Conservation (phyloP, 2,329 filamentous ascomycete genomes). For the Didymella lethalis region DNA sequence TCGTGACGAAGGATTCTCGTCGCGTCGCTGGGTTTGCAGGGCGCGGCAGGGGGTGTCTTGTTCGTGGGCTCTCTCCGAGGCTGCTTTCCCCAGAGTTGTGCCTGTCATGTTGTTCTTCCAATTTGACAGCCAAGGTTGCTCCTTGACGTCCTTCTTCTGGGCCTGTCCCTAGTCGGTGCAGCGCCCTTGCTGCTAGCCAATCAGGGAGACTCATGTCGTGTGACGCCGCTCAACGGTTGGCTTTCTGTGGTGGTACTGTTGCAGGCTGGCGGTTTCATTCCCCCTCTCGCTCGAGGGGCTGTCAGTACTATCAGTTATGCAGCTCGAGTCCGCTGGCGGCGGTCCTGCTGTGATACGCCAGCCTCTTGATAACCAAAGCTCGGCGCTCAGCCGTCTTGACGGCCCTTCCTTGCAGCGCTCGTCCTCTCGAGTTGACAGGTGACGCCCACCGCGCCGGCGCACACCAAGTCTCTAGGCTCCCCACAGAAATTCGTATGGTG, state of each 20-base stretch:
- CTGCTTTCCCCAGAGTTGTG: constrained; percentile 22
- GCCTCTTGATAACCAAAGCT: constrained; percentile 7
- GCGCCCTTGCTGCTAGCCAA: constrained; percentile 22
- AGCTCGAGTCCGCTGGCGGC: constrained; percentile 7
- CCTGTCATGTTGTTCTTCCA: not conserved
- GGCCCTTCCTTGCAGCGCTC: constrained; percentile 16
- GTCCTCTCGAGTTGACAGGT: constrained; percentile 21
- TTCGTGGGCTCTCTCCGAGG: constrained; percentile 1
- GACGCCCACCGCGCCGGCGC: constrained; percentile 17
- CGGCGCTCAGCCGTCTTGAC: constrained; percentile 2
- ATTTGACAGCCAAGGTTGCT: constrained; percentile 25
- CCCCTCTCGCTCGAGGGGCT: constrained; percentile 7
- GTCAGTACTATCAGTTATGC: constrained; percentile 5
- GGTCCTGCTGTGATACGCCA: constrained; percentile 19
- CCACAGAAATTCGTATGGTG: constrained; percentile 32
- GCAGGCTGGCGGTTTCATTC: constrained; percentile 10
- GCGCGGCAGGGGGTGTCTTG: not conserved
- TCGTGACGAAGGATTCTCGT: constrained; percentile 18
- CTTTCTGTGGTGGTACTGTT: not conserved
- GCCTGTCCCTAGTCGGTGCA: not conserved
- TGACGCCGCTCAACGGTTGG: constrained; percentile 19
- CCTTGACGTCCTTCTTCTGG: constrained; percentile 12
- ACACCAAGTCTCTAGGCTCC: constrained; percentile 22
- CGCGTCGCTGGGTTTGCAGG: constrained; percentile 1
- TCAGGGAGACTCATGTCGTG: constrained; percentile 24